phyloP scores from a whole-genome alignment of 108 stramenopile species.

The Cyclostephanos tholiformis region DNA sequence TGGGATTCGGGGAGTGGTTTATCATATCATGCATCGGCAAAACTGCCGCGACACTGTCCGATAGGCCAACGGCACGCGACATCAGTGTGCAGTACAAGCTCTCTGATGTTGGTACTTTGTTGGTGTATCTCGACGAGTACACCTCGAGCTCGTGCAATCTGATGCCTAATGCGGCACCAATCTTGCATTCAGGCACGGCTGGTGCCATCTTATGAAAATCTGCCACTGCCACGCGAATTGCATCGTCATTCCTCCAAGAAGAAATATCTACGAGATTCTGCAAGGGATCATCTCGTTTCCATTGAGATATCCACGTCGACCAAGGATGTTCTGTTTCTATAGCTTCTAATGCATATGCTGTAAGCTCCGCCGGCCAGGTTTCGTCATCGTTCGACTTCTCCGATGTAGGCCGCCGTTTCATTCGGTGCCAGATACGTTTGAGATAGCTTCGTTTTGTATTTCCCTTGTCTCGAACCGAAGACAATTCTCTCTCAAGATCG shows the following conservation, averaged over 20 bases:
- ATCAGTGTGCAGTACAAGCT: slow-evolving; percentile 41
- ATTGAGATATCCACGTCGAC: slow-evolving; percentile 55
- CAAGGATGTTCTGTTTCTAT: slow-evolving; percentile 49
- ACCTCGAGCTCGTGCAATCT: slow-evolving; percentile 41
- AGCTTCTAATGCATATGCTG: slow-evolving; percentile 46
- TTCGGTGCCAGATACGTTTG: slow-evolving; percentile 28
- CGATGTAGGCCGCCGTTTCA: slow-evolving; percentile 7
- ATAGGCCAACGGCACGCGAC: slow-evolving; percentile 51
- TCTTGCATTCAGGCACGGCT: slow-evolving; percentile 32
- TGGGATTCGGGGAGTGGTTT: slow-evolving; percentile 53
- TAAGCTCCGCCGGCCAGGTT: slow-evolving; percentile 58
- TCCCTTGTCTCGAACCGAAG: neutral
- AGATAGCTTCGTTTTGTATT: slow-evolving; percentile 9
- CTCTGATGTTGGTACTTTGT: slow-evolving; percentile 34
- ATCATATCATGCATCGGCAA: slow-evolving; percentile 68
- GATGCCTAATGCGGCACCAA: slow-evolving; percentile 49
- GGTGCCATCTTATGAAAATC: slow-evolving; percentile 48
- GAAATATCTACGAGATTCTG: slow-evolving; percentile 37
- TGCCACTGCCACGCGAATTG: slow-evolving; percentile 15
- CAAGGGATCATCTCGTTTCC: slow-evolving; percentile 55
- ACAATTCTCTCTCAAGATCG: slow-evolving; percentile 3
- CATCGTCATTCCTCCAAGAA: slow-evolving; percentile 30
- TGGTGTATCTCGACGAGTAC: slow-evolving; percentile 22
- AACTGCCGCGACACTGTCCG: slow-evolving; percentile 35
- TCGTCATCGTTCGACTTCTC: slow-evolving; percentile 13